These are phyloP conservation scores for Salmacisia buchloeana DNA, from an alignment of 1,284 basidiomycete genomes.

Conservation along the genomic window DNA sequence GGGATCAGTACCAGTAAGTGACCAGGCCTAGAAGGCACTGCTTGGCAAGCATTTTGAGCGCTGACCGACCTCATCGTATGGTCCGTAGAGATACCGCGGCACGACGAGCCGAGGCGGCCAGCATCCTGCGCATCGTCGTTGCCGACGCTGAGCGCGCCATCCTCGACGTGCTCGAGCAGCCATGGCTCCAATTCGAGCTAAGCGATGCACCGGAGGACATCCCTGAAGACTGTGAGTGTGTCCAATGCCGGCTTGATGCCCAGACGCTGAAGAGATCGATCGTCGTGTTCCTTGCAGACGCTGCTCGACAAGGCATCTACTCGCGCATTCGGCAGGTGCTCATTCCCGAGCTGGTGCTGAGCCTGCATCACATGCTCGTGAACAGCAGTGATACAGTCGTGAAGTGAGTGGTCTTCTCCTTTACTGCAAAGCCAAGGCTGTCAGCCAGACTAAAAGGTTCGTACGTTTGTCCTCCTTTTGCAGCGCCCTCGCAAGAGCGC, in stretches of 20 bases:
- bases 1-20: background rate
- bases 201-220: background rate
- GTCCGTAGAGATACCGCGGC: constrained; percentile 20
- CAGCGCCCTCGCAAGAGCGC: constrained; percentile 73
- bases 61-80: constrained; percentile 1
- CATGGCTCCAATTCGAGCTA: constrained; percentile 55
- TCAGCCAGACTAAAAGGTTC: background rate
- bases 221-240: constrained; percentile 8
- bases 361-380: constrained; percentile 71
- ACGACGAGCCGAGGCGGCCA: constrained; percentile 30
- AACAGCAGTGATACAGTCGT: constrained; percentile 64
- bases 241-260: constrained; percentile 45
- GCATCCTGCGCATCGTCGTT: constrained; percentile 40
- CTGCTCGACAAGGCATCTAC: constrained; percentile 62
- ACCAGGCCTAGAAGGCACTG: constrained; percentile 30
- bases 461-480: background rate
- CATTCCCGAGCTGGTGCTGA: constrained; percentile 82
- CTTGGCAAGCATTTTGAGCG: constrained; percentile 13
- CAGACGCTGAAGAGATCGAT: constrained; percentile 51
- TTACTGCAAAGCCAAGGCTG: background rate
- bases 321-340: constrained; percentile 77
- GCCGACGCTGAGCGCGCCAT: constrained; percentile 52
- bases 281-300: background rate
- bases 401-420: constrained; percentile 57
- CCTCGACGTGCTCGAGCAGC: constrained; percentile 52